Evolutionary conservation across 805 yeast genomes (phyloP), one percentile per base, ranked within the genome.

Genomic region (Hanseniaspora lindneri): DNA sequence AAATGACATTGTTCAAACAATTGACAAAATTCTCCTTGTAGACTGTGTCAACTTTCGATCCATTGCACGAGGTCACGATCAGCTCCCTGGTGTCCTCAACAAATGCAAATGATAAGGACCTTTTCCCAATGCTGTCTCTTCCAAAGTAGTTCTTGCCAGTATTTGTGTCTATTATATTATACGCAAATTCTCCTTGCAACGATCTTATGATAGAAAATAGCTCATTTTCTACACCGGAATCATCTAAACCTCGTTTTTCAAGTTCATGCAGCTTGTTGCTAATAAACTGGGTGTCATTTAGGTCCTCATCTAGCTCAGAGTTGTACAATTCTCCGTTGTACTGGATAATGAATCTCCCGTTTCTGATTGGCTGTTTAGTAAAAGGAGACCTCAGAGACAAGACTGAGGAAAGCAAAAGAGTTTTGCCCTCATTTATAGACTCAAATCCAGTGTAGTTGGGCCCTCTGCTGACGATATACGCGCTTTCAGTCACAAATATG

Each of bases 311-410:
- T 16, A 49, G 20, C 23, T 44, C 80, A 1, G 60, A 54, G 53
- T 80, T 80, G 61, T 92, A 92, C 10, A 92, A 63, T 57, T 92
- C 96, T 0, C 98, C 99, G 60, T 94, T 92, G 64, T 82, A 89
- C 58, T 86, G 95, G 8, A 94, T 58, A 0, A 73, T 57, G 43
- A 58, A 70, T 55, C 67, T 54, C 40, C 64, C 56, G 10, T 59
- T 56, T 3, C 39, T 41, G 14, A 77, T 54, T 0, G 97, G 96
- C 62, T 92, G 99, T 27, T 64, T 54, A 0, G 84, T 77, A 55
- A 83, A 75, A 0, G 97, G 97, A 19, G 74, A 72, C 50, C 98
- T 69, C 36, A 92, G 64, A 0, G 95, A 80, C 16, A 92, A 67
- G 0, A 92, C 85, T 0, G 96, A 82, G 0, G 92, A 80, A 51